These are phyloP conservation scores for Whalleya microplaca DNA, from an alignment of 2,329 filamentous ascomycete species.

Conservation along the genomic window DNA sequence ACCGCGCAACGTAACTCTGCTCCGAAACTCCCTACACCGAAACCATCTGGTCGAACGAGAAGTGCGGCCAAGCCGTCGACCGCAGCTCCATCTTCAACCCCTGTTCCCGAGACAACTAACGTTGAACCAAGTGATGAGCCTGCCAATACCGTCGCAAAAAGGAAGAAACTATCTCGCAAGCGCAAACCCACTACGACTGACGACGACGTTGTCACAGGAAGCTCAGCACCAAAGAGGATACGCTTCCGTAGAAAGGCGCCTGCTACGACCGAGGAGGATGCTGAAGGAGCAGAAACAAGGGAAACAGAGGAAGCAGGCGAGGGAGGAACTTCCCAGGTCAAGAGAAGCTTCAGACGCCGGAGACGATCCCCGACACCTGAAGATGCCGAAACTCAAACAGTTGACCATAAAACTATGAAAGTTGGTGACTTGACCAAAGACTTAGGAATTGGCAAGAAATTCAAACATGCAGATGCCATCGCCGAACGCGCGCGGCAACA, in stretches of 20 bases:
- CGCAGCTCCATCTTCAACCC: conserved; percentile 26
- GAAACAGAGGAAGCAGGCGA: conserved; percentile 22
- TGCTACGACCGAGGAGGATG: conserved; percentile 18
- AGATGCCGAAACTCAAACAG: conserved; percentile 62
- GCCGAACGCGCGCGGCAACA: conserved; percentile 63
- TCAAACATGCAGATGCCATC: conserved; percentile 74
- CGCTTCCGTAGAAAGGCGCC: conserved; percentile 31
- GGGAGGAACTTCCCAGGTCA: conserved; percentile 27
- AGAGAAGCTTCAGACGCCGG: conserved; percentile 31
- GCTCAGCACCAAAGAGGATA: conserved; percentile 37
- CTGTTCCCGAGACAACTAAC: conserved; percentile 18
- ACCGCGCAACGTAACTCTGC: neutral
- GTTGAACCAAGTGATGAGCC: conserved; percentile 17
- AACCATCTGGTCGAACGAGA: conserved; percentile 9
- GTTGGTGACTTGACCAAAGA: conserved; percentile 76
- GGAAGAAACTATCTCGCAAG: conserved; percentile 31
- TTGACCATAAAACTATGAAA: conserved; percentile 68
- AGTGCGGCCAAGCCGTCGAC: conserved; percentile 16
- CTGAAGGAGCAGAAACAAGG: conserved; percentile 14
- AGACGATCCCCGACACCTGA: conserved; percentile 62
- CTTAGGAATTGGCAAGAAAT: conserved; percentile 72
- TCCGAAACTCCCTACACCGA: conserved; percentile 9
- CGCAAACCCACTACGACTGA: conserved; percentile 30
- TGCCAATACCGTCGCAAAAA: conserved; percentile 18
- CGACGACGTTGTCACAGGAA: conserved; percentile 9